Conservation (phyloP, 768 basidiomycete genomes). For the Cytidiella melzeri region DNA sequence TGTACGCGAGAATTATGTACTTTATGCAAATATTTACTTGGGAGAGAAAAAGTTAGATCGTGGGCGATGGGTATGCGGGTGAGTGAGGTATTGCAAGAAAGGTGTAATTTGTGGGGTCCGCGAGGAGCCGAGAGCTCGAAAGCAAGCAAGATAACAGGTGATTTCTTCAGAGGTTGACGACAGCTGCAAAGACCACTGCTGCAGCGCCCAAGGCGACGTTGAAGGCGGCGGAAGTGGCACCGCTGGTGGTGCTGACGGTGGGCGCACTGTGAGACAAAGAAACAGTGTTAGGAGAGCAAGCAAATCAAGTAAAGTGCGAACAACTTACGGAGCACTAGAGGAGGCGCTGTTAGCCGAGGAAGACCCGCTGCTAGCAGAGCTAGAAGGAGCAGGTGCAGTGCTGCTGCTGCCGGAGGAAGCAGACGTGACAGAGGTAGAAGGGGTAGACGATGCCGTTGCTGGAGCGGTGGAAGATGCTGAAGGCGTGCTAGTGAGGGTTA, state of each 20-base stretch:
- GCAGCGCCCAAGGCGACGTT: conserved; percentile 36
- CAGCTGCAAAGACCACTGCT: conserved; percentile 37
- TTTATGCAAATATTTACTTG: not conserved
- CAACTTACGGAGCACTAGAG: conserved; percentile 3
- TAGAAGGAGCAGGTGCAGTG: conserved; percentile 1
- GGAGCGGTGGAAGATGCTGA: not conserved
- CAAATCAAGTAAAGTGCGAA: conserved; percentile 2
- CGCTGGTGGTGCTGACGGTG: conserved; percentile 12
- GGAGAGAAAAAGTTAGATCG: not conserved
- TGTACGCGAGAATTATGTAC: not conserved
- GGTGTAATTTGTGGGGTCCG: not conserved
- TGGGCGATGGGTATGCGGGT: not conserved
- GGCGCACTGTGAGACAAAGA: not conserved
- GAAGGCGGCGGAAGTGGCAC: conserved; percentile 24
- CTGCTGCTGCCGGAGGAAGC: conserved; percentile 19
- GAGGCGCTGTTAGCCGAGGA: conserved; percentile 5
- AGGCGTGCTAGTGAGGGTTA: conserved; percentile 6
- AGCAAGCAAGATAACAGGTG: not conserved
- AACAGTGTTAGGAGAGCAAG: not conserved
- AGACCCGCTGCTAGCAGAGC: not conserved
- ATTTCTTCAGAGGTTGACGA: conserved; percentile 38
- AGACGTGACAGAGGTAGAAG: conserved; percentile 43
- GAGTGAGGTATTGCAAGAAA: not conserved
- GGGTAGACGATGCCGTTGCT: conserved; percentile 31
- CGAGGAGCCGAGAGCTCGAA: not conserved